Percentiles rank a stretch among this genome's conserved stretches.
Conservation (phyloP, 805 yeast species). For the Candida silvicultrix region DNA sequence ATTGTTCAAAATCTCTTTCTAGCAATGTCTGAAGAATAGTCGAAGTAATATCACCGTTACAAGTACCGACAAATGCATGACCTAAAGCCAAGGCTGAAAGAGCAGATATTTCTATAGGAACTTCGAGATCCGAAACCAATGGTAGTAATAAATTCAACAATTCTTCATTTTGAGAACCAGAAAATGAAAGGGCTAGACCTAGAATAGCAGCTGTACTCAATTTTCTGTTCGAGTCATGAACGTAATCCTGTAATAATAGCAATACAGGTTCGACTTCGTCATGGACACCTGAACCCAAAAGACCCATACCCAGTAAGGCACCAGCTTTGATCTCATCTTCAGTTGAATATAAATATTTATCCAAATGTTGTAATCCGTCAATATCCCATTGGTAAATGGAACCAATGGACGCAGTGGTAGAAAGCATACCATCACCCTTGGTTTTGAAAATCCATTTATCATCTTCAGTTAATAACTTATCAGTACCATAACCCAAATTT, state of each 20-base stretch:
- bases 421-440: constrained; percentile 84
- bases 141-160: constrained; percentile 75
- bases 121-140: constrained; percentile 68
- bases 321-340: constrained; percentile 93
- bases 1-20: constrained; percentile 74
- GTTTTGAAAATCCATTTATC: constrained; percentile 91
- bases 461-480: constrained; percentile 70
- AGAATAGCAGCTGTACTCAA: constrained; percentile 77
- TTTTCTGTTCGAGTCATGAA: constrained; percentile 53
- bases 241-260: constrained; percentile 78
- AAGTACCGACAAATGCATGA: constrained; percentile 91
- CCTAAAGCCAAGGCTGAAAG: constrained; percentile 90
- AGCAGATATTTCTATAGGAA: constrained; percentile 72
- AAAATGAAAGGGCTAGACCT: constrained; percentile 91
- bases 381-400: constrained; percentile 88
- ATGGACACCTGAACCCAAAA: constrained; percentile 86
- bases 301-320: constrained; percentile 91
- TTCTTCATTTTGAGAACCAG: constrained; percentile 88
- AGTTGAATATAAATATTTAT: constrained; percentile 78
- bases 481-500: constrained; percentile 87
- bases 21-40: constrained; percentile 83
- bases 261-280: constrained; percentile 94
- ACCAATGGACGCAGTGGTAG: constrained; percentile 90
- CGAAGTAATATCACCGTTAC: constrained; percentile 92
- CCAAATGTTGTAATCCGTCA: constrained; percentile 86